Conservation (phyloP, 2,329 filamentous ascomycete genomes). For the Eutypella sp. region DNA sequence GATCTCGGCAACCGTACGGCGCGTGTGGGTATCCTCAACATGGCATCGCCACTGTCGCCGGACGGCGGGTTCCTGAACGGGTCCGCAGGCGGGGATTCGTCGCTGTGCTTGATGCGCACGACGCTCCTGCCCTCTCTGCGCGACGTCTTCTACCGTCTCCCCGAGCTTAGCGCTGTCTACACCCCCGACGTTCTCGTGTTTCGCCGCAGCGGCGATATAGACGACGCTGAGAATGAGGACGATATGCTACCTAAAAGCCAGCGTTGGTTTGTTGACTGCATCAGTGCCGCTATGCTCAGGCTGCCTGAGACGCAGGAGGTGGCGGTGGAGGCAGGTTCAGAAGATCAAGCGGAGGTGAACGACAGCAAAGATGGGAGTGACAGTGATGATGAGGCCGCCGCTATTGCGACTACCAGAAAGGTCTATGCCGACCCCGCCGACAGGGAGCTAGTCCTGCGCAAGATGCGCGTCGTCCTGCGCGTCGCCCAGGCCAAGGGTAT, state of each 20-base stretch:
- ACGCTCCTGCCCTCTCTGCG: conserved; percentile 54
- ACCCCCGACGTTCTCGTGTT: conserved; percentile 58
- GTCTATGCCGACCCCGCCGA: conserved; percentile 43
- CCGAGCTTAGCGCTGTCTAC: conserved; percentile 51
- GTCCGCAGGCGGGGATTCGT: conserved; percentile 57
- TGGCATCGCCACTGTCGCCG: conserved; percentile 57
- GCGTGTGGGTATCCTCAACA: conserved; percentile 53
- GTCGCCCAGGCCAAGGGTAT: conserved; percentile 42
- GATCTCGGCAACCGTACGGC: conserved; percentile 13
- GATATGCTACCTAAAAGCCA: conserved; percentile 39
- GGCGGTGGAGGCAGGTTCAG: conserved; percentile 6
- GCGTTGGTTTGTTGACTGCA: conserved; percentile 54
- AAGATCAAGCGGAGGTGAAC: conserved; percentile 28
- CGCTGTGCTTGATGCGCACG: conserved; percentile 54
- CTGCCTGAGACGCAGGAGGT: conserved; percentile 46
- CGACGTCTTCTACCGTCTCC: conserved; percentile 55
- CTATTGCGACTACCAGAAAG: neutral
- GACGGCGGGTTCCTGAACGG: conserved; percentile 59
- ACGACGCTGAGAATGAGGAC: conserved; percentile 24
- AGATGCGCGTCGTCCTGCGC: conserved; percentile 55
- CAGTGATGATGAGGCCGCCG: conserved; percentile 1
- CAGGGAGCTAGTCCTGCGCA: conserved; percentile 43
- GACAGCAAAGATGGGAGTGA: conserved; percentile 41
- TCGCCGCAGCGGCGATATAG: conserved; percentile 22
- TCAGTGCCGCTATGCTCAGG: conserved; percentile 54